These are phyloP conservation scores for Sarocladium brachiariae DNA, from an alignment of 2,329 filamentous ascomycete species.

Conservation along the genomic window DNA sequence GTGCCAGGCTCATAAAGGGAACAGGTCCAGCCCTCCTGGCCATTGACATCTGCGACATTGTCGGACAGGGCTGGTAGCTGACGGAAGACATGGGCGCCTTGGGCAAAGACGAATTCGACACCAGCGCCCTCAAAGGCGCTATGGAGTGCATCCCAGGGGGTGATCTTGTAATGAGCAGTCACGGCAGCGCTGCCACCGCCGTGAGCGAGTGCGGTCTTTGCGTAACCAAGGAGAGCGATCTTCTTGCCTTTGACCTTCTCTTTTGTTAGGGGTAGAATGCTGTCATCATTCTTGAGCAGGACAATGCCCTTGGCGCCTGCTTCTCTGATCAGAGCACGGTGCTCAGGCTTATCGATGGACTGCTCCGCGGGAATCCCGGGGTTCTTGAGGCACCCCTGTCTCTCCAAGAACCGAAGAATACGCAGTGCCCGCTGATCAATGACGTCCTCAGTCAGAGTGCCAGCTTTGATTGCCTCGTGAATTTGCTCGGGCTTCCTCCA, in stretches of 20 bases:
- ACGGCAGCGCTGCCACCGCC: slow-evolving; percentile 26
- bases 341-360: slow-evolving; percentile 16
- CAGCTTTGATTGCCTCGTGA: too few species aligned
- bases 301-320: slow-evolving; percentile 45
- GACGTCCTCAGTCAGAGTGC: too few species aligned
- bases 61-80: not conserved
- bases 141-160: slow-evolving; percentile 23
- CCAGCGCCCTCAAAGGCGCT: slow-evolving; percentile 15
- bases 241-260: slow-evolving; percentile 18
- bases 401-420: too few species aligned
- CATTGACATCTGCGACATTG: not conserved
- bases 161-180: slow-evolving; percentile 25
- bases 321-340: slow-evolving; percentile 17
- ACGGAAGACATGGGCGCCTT: slow-evolving; percentile 15
- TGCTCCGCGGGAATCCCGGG: slow-evolving; percentile 9
- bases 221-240: slow-evolving; percentile 24
- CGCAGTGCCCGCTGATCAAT: too few species aligned
- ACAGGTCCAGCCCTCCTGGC: not conserved
- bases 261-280: slow-evolving; percentile 42
- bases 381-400: too few species aligned
- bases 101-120: slow-evolving; percentile 18
- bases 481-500: too few species aligned
- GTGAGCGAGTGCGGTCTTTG: slow-evolving; percentile 22
- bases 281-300: slow-evolving; percentile 54
- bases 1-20: not conserved